Base-by-base conservation (phyloP, 2,329 filamentous ascomycete genomes). In the Fonsecaea pedrosoi region DNA sequence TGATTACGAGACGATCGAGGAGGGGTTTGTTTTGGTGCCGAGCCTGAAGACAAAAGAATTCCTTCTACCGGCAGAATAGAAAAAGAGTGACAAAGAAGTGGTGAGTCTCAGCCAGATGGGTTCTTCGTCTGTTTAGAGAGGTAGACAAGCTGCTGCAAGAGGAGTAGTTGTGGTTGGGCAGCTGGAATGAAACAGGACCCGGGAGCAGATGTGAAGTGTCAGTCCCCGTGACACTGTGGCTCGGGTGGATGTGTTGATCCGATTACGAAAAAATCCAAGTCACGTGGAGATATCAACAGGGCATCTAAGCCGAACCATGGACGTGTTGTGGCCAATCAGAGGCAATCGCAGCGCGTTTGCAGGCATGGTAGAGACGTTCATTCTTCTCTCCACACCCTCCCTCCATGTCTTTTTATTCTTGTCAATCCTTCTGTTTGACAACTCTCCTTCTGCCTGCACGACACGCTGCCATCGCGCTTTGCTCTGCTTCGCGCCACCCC, bases 331-430 rank as follows among this genome's bases (percentile, higher is more conserved):
- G n/a, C 59, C 59, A 61, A 61, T 61, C 57, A 60, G 13, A 48
- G 32, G 25, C 38, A 3, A 34, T 40, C 59, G 38, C 45, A 61
- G 45, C 59, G 59, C 59, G 59, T 61, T 54, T 30, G 53, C 8
- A 48, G 45, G 5, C 38, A 61, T 45, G 59, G 45, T 21, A 54
- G 50, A n/a, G 15, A 45, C 48, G 34, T 54, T 61, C 53, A 38
- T 54, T 37, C 30, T 32, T 62, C 50, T 35, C 60, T 62, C 60
- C 18, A 45, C 37, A 38, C 25, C 25, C 57, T 32, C 57, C 35
- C 50, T 42, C 59, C 50, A 62, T 54, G 64, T 66, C 68, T 69
- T 66, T 60, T 60, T 15, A 21, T 35, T n/a, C 40, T 37, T 34
- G n/a, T 65, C 18, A 40, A 53, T 40, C 37, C 56, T 53, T 60